These are phyloP conservation scores for Suillus subluteus DNA, from an alignment of 768 basidiomycete genomes.

Conservation along the genomic window DNA sequence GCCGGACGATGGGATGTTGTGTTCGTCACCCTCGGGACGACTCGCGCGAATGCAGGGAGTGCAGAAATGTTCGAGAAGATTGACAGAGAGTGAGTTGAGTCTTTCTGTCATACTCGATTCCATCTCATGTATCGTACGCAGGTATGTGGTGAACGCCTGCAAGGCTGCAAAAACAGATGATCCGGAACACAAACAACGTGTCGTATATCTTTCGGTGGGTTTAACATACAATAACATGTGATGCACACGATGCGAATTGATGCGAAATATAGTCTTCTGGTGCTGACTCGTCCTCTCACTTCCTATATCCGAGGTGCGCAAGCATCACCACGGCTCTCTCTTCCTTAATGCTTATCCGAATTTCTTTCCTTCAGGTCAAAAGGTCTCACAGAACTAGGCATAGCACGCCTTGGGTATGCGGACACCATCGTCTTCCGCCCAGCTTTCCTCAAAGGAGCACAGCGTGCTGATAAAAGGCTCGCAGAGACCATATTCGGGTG, in stretches of 20 bases:
- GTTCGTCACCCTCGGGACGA: slow-evolving; percentile 77
- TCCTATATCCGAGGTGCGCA: slow-evolving; percentile 54
- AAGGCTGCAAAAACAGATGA: slow-evolving; percentile 59
- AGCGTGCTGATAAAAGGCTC: slow-evolving; percentile 44
- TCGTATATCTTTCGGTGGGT: slow-evolving; percentile 74
- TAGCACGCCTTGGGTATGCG: slow-evolving; percentile 68
- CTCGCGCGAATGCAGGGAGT: slow-evolving; percentile 60
- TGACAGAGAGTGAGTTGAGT: slow-evolving; percentile 63
- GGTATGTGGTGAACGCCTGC: slow-evolving; percentile 79
- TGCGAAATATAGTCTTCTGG: slow-evolving; percentile 46
- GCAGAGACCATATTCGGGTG: slow-evolving; percentile 49
- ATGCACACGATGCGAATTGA: neutral
- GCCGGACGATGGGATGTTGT: slow-evolving; percentile 74
- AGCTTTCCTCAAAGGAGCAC: slow-evolving; percentile 48
- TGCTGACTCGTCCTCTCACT: slow-evolving; percentile 50
- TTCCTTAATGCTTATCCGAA: neutral
- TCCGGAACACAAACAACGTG: slow-evolving; percentile 50
- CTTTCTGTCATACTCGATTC: neutral
- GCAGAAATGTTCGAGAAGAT: slow-evolving; percentile 74
- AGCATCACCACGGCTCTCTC: slow-evolving; percentile 9
- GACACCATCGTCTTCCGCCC: slow-evolving; percentile 78
- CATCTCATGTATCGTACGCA: slow-evolving; percentile 23
- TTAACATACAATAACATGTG: neutral
- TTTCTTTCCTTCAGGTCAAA: slow-evolving; percentile 55
- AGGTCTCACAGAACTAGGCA: slow-evolving; percentile 70